Evolutionary conservation across 139 green algal genomes (phyloP), one percentile per base, ranked within the genome.

Genomic region (Asterochloris erici): DNA sequence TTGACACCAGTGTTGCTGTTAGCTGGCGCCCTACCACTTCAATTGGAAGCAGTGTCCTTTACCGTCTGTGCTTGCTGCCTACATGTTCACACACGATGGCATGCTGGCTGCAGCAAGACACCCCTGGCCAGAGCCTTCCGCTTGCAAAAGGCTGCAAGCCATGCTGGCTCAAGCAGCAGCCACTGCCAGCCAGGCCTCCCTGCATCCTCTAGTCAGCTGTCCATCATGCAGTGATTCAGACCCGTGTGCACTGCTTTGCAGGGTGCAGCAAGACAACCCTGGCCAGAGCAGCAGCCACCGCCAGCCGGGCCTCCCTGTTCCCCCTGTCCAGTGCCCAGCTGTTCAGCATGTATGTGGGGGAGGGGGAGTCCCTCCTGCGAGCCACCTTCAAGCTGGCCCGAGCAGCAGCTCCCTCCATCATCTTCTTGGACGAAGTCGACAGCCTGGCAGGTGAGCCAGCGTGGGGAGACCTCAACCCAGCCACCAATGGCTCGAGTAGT

Each of bases 351-450:
- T 98, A 96, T 79, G 90, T 97, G 23, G 95, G 95, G 14, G 95
- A 98, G 87, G 93, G 95, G 9, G 95, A 98, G 88, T 90, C 86
- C 1, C 62, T 87, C 28, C 87, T 98, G 73, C 84, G 94, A 10
- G 88, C 91, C 63, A 84, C 86, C 0, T 98, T 98, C 85, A 79
- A 70, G 27, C 83, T 89, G 0, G 94, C 93, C 0, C 88, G 95
- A 27, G 78, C 91, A 74, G 89, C 91, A 4, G 88, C 93, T 1
- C 95, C 95, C 0, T 84, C 90, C 78, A 94, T 98, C 73, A 23
- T 98, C 2, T 95, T 98, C 64, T 82, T 98, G 28, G 95, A 98
- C 83, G 95, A 98, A 84, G 76, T 96, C 6, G 95, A 98, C n/a
- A 87, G 90, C 0, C 61, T 98, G 14, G 93, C 91, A 75, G 90